Conservation (phyloP, 345 rosid genomes). For the Bretschneidera sinensis region DNA sequence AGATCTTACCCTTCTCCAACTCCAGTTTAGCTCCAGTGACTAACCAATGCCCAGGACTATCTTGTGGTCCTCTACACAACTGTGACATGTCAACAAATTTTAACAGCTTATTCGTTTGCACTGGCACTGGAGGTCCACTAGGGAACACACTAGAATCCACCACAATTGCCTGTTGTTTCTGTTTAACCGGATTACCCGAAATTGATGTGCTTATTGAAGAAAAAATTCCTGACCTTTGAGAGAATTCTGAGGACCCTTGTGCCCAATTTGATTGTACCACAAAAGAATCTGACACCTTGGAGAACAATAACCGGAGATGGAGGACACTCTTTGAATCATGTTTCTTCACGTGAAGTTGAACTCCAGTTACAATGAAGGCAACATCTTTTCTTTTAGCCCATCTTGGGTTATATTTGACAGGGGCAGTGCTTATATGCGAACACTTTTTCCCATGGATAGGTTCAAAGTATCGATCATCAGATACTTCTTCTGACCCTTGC, state of each 20-base stretch:
- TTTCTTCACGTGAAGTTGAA: conserved; percentile 68
- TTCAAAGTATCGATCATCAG: conserved; percentile 45
- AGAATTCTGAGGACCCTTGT: conserved; percentile 34
- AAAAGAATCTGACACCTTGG: conserved; percentile 42
- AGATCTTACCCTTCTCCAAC: conserved; percentile 69
- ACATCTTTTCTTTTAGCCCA: conserved; percentile 37
- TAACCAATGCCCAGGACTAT: conserved; percentile 92
- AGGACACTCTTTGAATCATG: conserved; percentile 63
- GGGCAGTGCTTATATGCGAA: conserved; percentile 73
- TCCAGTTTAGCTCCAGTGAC: conserved; percentile 74
- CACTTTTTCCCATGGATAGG: conserved; percentile 50
- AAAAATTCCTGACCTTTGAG: conserved; percentile 68
- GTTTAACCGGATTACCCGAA: conserved; percentile 35
- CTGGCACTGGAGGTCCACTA: conserved; percentile 79
- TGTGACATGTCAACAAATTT: conserved; percentile 75
- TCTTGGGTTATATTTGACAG: conserved; percentile 52
- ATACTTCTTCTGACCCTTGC: conserved; percentile 59
- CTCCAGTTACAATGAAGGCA: conserved; percentile 85
- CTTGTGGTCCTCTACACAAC: conserved; percentile 68
- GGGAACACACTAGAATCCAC: conserved; percentile 85
- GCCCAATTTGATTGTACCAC: conserved; percentile 59
- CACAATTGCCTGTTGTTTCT: conserved; percentile 30
- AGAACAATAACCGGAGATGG: conserved; percentile 67
- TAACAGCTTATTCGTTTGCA: conserved; percentile 57
- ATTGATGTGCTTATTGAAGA: conserved; percentile 66